Evolutionary conservation across 495 filamentous ascomycete genomes (phyloP), one percentile per base, ranked within the genome.

Genomic region (Talaromyces stipitatus): DNA sequence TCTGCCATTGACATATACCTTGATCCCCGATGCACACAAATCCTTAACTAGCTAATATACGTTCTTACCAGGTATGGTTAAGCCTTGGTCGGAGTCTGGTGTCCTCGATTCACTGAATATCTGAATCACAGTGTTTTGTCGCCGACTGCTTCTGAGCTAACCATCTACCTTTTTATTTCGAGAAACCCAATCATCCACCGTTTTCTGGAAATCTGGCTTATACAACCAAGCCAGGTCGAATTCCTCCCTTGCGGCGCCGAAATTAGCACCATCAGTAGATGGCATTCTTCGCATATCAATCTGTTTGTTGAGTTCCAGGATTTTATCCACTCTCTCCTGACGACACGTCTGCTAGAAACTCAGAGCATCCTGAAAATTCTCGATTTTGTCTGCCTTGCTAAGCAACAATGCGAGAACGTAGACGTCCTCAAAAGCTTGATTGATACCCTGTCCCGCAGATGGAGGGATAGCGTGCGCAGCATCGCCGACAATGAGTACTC

Each of bases 381-480:
- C 16, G 12, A 33, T 57, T n/a, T 22, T 26, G 3, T 12, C 18
- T 7, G 57, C 20, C 7, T 55, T 24, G 10, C 14, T 32, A 11
- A 66, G 56, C 18, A 66, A n/a, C 12, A 50, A 30, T 14, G 58
- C 63, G 10, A 67, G 55, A 51, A 32, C 50, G 22, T 50, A 62
- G 10, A 28, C 64, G 63, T 77, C 74, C 52, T 78, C 75, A 56
- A 75, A 71, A 0, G 65, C 74, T 57, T 76, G 73, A 32, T 62
- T 61, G 10, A 59, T 63, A 2, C 77, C 77, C 58, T 78, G 75
- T 0, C 75, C 77, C 0, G 72, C 62, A 14, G 68, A 68, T 6
- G 77, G 77, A 0, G 75, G 72, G 22, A 80, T 74, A 0, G 75
- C 74, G 63, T 79, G 76, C 2, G 76, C 76, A 2, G 76, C 75